Evolutionary conservation across 768 basidiomycete species (phyloP).

Genomic region (Kwoniella dendrophila): DNA sequence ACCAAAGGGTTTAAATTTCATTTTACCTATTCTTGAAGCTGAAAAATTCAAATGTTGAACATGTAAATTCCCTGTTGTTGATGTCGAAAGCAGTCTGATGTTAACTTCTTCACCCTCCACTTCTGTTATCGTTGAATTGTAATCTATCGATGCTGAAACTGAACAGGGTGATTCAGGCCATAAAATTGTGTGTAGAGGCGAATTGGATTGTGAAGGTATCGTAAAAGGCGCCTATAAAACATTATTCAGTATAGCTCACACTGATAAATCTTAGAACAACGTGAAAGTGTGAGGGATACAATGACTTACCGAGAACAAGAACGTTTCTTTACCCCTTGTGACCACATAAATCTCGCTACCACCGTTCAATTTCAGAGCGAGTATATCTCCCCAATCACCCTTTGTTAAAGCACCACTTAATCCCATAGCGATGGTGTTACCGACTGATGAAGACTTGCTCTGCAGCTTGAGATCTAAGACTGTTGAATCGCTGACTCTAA

Average conservation of each 20-base stretch:
- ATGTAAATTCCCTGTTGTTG: conserved; percentile 15
- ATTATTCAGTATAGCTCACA: neutral
- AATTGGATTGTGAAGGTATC: conserved; percentile 21
- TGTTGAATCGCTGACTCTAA: conserved; percentile 28
- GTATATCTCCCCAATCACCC: conserved; percentile 22
- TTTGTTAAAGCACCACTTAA: conserved; percentile 5
- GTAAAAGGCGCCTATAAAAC: conserved; percentile 18
- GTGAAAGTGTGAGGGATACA: neutral
- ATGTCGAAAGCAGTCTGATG: conserved; percentile 13
- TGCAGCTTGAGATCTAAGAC: conserved; percentile 28
- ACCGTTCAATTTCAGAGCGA: conserved; percentile 19
- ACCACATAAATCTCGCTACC: conserved; percentile 27
- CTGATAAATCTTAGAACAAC: neutral
- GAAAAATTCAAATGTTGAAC: conserved; percentile 18
- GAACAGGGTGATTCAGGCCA: conserved; percentile 22
- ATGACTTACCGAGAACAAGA: conserved; percentile 25
- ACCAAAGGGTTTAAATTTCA: conserved; percentile 11
- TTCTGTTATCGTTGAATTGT: neutral
- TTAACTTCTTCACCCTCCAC: conserved; percentile 5
- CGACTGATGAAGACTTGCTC: conserved; percentile 9
- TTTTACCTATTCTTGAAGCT: neutral
- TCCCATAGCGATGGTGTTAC: conserved; percentile 6
- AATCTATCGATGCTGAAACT: conserved; percentile 7
- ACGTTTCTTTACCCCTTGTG: conserved; percentile 29
- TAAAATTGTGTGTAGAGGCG: conserved; percentile 3